These are phyloP conservation scores for Syzygium malaccense DNA, from an alignment of 441 rosid species.

Conservation along the genomic window DNA sequence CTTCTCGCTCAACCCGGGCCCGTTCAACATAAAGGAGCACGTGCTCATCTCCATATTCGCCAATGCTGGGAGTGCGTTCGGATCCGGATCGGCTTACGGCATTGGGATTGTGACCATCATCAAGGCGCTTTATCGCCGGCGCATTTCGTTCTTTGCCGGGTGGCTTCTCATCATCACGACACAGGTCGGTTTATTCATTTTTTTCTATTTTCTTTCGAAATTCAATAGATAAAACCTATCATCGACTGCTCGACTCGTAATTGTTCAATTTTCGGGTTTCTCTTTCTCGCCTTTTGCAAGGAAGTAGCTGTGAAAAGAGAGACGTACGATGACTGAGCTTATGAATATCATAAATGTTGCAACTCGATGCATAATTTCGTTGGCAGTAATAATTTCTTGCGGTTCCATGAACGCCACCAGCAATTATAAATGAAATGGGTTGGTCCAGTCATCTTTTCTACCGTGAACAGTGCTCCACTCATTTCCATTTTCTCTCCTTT, in stretches of 20 bases:
- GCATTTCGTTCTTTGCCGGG: constrained; percentile 60
- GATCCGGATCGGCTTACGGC: constrained; percentile 63
- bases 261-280: neutral
- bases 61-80: constrained; percentile 85
- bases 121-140: constrained; percentile 60
- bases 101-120: constrained; percentile 68
- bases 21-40: constrained; percentile 83
- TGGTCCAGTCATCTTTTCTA: neutral
- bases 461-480: neutral
- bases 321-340: neutral
- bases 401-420: neutral
- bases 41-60: constrained; percentile 79
- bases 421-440: neutral
- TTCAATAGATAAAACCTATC: constrained; percentile 9
- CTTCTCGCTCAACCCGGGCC: constrained; percentile 70
- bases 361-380: neutral
- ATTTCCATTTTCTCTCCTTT: neutral
- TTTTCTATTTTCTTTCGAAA: neutral
- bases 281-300: neutral
- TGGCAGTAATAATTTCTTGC: neutral
- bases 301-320: neutral
- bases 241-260: neutral
- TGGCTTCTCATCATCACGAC: constrained; percentile 89
- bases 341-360: neutral
- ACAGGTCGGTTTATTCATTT: constrained; percentile 33